These are phyloP conservation scores for Colletotrichum sublineola DNA, from an alignment of 2,329 filamentous ascomycete genomes.

Conservation along the genomic window DNA sequence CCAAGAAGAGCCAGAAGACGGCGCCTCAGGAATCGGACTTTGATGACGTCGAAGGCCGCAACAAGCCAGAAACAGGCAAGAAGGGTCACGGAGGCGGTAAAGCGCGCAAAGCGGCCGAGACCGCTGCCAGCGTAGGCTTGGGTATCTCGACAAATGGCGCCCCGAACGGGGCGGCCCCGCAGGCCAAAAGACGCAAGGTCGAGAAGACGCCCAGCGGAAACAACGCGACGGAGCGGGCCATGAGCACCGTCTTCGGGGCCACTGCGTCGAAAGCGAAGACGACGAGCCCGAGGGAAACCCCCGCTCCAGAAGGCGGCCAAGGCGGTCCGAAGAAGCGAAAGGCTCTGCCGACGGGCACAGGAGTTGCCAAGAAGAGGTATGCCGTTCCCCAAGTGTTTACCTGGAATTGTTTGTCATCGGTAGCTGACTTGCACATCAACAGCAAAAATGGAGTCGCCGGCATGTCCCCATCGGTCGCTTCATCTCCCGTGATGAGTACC, in stretches of 20 bases:
- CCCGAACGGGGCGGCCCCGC: conserved; percentile 66
- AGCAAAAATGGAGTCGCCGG: conserved; percentile 57
- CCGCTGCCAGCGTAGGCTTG: conserved; percentile 67
- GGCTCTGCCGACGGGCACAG: conserved; percentile 73
- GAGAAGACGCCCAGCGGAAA: conserved; percentile 73
- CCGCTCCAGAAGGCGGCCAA: conserved; percentile 72
- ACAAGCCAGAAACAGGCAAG: conserved; percentile 67
- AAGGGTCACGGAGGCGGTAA: conserved; percentile 73
- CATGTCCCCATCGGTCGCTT: conserved; percentile 78
- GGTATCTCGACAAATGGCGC: conserved; percentile 72
- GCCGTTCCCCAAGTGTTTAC: background rate
- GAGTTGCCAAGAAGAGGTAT: conserved; percentile 83
- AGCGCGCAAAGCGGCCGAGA: conserved; percentile 72
- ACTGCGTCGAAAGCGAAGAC: conserved; percentile 68
- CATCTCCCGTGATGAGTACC: conserved; percentile 80
- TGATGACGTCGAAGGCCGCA: conserved; percentile 73
- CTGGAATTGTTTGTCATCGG: background rate
- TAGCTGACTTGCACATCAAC: conserved; percentile 42
- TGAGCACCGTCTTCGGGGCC: conserved; percentile 69
- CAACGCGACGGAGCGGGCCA: conserved; percentile 74
- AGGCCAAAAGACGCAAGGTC: conserved; percentile 83
- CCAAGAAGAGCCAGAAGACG: conserved; percentile 78
- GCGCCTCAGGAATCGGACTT: conserved; percentile 83
- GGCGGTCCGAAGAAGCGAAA: conserved; percentile 77
- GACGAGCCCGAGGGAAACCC: conserved; percentile 77